These are phyloP conservation scores for Chaetomium globosum DNA, from an alignment of 2,329 filamentous ascomycete genomes.

Conservation along the genomic window DNA sequence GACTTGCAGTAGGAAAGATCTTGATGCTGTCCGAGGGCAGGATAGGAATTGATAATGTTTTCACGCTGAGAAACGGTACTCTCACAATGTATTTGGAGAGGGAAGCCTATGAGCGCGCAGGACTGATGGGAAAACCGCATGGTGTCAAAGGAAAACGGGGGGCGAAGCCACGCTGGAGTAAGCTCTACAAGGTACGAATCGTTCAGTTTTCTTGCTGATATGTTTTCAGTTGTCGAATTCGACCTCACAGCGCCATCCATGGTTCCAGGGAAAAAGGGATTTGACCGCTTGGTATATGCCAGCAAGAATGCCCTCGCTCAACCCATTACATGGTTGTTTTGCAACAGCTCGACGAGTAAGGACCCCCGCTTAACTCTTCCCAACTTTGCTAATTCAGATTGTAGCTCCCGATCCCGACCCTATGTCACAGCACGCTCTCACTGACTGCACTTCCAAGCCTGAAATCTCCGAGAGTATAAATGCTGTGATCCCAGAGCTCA, in stretches of 20 bases:
- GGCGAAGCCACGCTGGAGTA: constrained; percentile 74
- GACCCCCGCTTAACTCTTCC: not conserved
- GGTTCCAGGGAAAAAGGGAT: constrained; percentile 80
- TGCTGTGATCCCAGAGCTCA: constrained; percentile 36
- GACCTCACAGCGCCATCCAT: constrained; percentile 76
- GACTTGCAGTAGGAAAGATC: constrained; percentile 63
- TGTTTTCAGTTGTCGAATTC: constrained; percentile 67
- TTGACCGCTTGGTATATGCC: constrained; percentile 75
- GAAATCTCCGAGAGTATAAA: not conserved
- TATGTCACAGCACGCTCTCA: constrained; percentile 50
- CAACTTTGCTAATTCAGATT: constrained; percentile 35
- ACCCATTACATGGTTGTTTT: constrained; percentile 77
- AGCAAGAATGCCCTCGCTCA: constrained; percentile 73
- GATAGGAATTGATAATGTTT: constrained; percentile 69
- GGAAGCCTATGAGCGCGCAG: constrained; percentile 79
- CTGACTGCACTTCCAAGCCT: constrained; percentile 45
- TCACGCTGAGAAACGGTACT: constrained; percentile 69
- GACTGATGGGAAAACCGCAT: constrained; percentile 72
- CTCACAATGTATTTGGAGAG: constrained; percentile 77
- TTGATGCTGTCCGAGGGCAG: constrained; percentile 82
- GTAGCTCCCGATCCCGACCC: constrained; percentile 55
- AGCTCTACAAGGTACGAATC: constrained; percentile 33
- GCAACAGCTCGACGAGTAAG: constrained; percentile 57
- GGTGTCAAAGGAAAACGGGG: constrained; percentile 60
- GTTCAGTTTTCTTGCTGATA: constrained; percentile 36